Evolutionary conservation across 2,329 filamentous ascomycete genomes (phyloP).

Genomic region (Fusarium longipes): DNA sequence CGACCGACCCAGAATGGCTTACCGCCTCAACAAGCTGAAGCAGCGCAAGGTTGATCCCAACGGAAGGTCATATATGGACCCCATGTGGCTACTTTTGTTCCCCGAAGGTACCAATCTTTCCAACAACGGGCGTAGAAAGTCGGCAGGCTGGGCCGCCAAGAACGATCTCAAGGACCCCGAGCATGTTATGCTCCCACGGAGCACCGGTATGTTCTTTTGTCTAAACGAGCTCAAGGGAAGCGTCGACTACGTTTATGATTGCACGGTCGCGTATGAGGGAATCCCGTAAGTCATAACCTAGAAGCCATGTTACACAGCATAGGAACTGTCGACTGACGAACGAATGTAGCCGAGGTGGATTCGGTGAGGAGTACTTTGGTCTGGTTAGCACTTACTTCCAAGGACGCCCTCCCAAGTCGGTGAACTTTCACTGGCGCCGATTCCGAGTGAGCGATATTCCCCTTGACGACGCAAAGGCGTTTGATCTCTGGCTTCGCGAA

Average conservation of each 20-base stretch:
- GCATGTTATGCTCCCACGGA: conserved; percentile 81
- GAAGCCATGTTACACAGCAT: conserved; percentile 15
- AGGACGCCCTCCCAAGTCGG: conserved; percentile 89
- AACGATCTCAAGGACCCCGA: conserved; percentile 76
- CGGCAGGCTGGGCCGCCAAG: conserved; percentile 81
- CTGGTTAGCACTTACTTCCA: conserved; percentile 88
- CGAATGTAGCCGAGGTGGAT: conserved; percentile 73
- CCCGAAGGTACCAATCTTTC: conserved; percentile 89
- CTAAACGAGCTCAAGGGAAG: conserved; percentile 78
- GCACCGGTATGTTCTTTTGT: conserved; percentile 84
- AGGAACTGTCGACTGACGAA: conserved; percentile 22
- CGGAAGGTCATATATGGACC: conserved; percentile 70
- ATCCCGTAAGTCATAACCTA: conserved; percentile 74
- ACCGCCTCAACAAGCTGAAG: conserved; percentile 78
- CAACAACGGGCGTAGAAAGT: conserved; percentile 75
- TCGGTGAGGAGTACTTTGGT: conserved; percentile 91
- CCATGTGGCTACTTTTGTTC: conserved; percentile 92
- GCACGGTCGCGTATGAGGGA: conserved; percentile 95
- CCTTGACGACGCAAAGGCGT: conserved; percentile 76
- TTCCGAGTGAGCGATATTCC: conserved; percentile 86
- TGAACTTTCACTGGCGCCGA: conserved; percentile 96
- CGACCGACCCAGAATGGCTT: conserved; percentile 79
- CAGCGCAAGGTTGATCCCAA: conserved; percentile 63
- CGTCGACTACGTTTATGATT: conserved; percentile 89
- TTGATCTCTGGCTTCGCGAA: conserved; percentile 85